Percentiles rank a stretch among this genome's conserved stretches.
phyloP scores from a whole-genome alignment of 352 stramenopile species.

The Globisporangium paddicum region DNA sequence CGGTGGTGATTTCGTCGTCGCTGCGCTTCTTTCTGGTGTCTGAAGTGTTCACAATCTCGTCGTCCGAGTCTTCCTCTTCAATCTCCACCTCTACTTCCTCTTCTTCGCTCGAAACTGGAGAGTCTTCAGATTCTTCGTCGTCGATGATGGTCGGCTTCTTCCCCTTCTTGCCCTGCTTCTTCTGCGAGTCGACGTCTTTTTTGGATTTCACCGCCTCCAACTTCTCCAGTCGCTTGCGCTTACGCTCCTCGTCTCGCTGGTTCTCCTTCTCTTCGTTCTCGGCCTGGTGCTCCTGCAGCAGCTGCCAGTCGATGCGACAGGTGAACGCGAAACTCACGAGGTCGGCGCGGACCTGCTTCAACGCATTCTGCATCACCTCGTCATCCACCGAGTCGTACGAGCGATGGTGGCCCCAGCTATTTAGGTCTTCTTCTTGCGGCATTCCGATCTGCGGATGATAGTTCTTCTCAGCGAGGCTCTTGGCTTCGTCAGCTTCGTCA shows the following conservation, averaged over 20 bases:
- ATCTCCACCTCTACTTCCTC: conserved; percentile 26
- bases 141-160: conserved; percentile 44
- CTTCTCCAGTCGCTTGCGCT: conserved; percentile 64
- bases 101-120: conserved; percentile 25
- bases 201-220: conserved; percentile 39
- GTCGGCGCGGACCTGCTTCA: conserved; percentile 43
- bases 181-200: conserved; percentile 16
- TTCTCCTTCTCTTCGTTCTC: conserved; percentile 75
- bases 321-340: conserved; percentile 95
- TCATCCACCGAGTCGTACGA: conserved; percentile 95
- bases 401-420: conserved; percentile 96
- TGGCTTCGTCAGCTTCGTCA: conserved; percentile 9
- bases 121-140: conserved; percentile 40
- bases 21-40: conserved; percentile 19
- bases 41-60: background rate
- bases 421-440: conserved; percentile 97
- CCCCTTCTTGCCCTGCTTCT: conserved; percentile 14
- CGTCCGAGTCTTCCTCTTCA: conserved; percentile 2
- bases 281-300: conserved; percentile 88
- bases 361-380: conserved; percentile 92
- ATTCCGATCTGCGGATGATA: conserved; percentile 88
- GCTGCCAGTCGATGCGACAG: conserved; percentile 93
- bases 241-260: conserved; percentile 67
- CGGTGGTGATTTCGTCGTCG: conserved; percentile 23
- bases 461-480: conserved; percentile 29